Conservation (phyloP, 164 flowering plant species). For the Macadamia tetraphylla region DNA sequence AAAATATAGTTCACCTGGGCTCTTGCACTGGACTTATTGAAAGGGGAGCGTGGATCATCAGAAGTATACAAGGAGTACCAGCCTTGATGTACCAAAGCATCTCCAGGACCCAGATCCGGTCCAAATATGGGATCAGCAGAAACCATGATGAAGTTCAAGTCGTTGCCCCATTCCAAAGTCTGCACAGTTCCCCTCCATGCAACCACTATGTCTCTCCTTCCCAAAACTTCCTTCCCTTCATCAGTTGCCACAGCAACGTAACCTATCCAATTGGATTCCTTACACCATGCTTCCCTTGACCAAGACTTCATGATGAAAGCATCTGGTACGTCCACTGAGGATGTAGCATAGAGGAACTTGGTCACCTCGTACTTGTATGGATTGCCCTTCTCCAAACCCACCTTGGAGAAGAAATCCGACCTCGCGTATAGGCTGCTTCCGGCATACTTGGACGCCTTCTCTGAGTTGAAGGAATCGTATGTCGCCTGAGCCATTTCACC, state of each 20-base stretch:
- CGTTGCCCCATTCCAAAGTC: slow-evolving; percentile 36
- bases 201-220: slow-evolving; percentile 46
- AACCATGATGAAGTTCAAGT: slow-evolving; percentile 27
- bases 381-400: slow-evolving; percentile 11
- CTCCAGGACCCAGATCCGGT: not conserved
- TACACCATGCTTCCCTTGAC: slow-evolving; percentile 38
- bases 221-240: slow-evolving; percentile 32
- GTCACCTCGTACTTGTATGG: slow-evolving; percentile 27
- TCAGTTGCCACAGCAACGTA: slow-evolving; percentile 57
- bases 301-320: slow-evolving; percentile 31
- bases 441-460: slow-evolving; percentile 28
- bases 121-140: slow-evolving; percentile 27
- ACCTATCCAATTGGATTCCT: slow-evolving; percentile 51
- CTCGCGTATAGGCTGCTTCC: slow-evolving; percentile 36
- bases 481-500: slow-evolving; percentile 39
- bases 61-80: slow-evolving; percentile 42
- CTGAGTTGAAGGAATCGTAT: slow-evolving; percentile 37
- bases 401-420: slow-evolving; percentile 21
- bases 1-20: slow-evolving; percentile 30
- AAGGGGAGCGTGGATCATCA: slow-evolving; percentile 30
- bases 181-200: slow-evolving; percentile 42
- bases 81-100: slow-evolving; percentile 32
- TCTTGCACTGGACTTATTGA: slow-evolving; percentile 36
- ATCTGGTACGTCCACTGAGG: slow-evolving; percentile 26
- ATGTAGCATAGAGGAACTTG: slow-evolving; percentile 43